Evolutionary conservation across 768 basidiomycete species (phyloP).

Genomic region (Suillus variegatus): DNA sequence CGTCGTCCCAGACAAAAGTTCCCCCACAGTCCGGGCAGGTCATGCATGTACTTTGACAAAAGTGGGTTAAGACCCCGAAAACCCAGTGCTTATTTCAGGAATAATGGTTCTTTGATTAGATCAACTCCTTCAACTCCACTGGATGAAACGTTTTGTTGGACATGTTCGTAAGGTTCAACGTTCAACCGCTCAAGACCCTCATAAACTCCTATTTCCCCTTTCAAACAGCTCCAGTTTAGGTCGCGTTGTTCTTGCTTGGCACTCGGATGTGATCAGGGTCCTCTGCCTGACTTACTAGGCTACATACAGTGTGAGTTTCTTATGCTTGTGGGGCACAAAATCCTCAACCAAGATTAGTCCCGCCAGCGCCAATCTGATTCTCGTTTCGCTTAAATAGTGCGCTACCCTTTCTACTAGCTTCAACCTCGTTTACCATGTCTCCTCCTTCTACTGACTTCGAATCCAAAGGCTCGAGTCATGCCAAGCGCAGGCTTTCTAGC

Average conservation of each 20-base stretch:
- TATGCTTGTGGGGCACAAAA: conserved; percentile 8
- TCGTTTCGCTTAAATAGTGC: conserved; percentile 34
- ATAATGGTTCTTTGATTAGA: conserved; percentile 3
- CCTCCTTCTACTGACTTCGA: conserved; percentile 48
- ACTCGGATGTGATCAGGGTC: conserved; percentile 29
- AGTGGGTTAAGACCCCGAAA: conserved; percentile 22
- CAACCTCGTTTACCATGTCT: conserved; percentile 47
- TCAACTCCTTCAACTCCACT: not conserved
- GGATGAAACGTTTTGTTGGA: not conserved
- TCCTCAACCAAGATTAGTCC: conserved; percentile 11
- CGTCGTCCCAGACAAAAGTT: conserved; percentile 54
- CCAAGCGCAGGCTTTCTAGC: conserved; percentile 70
- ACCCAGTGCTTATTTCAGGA: conserved; percentile 18
- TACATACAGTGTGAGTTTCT: conserved; percentile 9
- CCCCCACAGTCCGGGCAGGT: conserved; percentile 58
- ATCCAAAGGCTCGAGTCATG: conserved; percentile 63
- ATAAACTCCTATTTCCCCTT: conserved; percentile 11
- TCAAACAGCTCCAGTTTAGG: not conserved
- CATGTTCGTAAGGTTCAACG: not conserved
- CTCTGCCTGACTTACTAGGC: not conserved
- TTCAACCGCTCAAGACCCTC: conserved; percentile 14
- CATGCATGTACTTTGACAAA: conserved; percentile 10
- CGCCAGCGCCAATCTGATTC: conserved; percentile 8
- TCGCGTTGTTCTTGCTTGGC: not conserved
- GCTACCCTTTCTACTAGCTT: conserved; percentile 19